Base-by-base conservation (phyloP, 345 rosid genomes). In the Populus pruinosa region DNA sequence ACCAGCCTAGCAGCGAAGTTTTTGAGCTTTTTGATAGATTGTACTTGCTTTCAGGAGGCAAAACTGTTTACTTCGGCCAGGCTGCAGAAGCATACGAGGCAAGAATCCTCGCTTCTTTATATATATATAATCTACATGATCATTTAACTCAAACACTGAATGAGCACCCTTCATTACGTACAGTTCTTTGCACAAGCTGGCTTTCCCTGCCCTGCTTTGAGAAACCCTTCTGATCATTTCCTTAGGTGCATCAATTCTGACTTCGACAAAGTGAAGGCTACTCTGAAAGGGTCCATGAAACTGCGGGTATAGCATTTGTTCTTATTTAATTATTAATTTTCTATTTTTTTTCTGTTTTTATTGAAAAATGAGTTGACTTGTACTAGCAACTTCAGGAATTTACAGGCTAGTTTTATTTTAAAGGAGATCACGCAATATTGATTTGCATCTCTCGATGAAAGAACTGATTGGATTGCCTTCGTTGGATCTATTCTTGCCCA, bases 131-230 rank as follows among this genome's bases (percentile, higher is more conserved):
- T 33, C 39, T 20, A 17, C 8, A 13, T 6, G 23, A 25, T 31
- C 36, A 49, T 17, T 65, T 44, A 3, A 29, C 49, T 39, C n/a
- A 1, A 44, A 49, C 9, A 12, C 39, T 70, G 23, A 43, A 31
- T 29, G 35, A 33, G 35, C 35, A 33, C 35, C 35, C 35, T 33
- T 33, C 35, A 5, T 33, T 33, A 33, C 35, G 18, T 73, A 77
- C 87, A 95, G 99, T 95, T 95, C 89, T 95, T 95, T 33, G 99
- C 96, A 67, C 93, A 91, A 86, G 98, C 97, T 35, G 99, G 98
- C 71, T 93, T 95, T 62, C 99, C 99, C 29, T 95, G 98, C 83
- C 98, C 99, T 76, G 83, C 97, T 77, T 77, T 93, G 84, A 89
- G 99, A 89, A 95, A 91, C 84, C 98, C 97, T 6, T 95, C 99